These are phyloP conservation scores for Parathielavia appendiculata DNA, from an alignment of 495 filamentous ascomycete genomes.

Conservation along the genomic window DNA sequence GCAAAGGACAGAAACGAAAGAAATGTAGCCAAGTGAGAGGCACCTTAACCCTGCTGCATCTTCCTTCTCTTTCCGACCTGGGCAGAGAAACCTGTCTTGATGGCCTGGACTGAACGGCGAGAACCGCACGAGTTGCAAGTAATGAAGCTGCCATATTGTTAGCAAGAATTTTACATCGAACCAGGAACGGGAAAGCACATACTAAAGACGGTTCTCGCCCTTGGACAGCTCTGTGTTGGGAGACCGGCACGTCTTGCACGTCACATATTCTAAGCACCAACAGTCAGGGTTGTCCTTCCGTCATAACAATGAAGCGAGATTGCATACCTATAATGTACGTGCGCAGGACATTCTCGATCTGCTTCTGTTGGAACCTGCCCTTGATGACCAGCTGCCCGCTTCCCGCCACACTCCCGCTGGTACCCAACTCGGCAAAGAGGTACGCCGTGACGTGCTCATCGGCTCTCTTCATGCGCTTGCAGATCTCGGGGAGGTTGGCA, in stretches of 20 bases:
- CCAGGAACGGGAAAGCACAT: slow-evolving; percentile 28
- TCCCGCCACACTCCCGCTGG: slow-evolving; percentile 89
- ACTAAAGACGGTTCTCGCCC: slow-evolving; percentile 85
- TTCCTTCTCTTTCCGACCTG: slow-evolving; percentile 92
- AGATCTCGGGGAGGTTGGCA: slow-evolving; percentile 70
- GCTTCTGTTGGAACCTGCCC: slow-evolving; percentile 97
- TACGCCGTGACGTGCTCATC: slow-evolving; percentile 97
- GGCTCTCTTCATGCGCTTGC: slow-evolving; percentile 84
- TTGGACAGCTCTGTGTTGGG: slow-evolving; percentile 96
- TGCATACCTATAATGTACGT: slow-evolving; percentile 74
- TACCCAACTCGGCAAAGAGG: slow-evolving; percentile 96
- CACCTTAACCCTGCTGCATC: slow-evolving; percentile 41
- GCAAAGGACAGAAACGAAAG: neutral
- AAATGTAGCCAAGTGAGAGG: neutral
- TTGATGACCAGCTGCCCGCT: slow-evolving; percentile 92
- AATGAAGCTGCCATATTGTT: slow-evolving; percentile 34
- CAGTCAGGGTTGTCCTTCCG: slow-evolving; percentile 7
- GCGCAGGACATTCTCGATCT: slow-evolving; percentile 91
- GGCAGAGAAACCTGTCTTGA: slow-evolving; percentile 99
- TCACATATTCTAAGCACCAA: slow-evolving; percentile 76
- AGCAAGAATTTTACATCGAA: slow-evolving; percentile 56
- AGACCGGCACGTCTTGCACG: slow-evolving; percentile 93
- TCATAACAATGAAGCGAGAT: neutral
- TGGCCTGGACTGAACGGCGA: slow-evolving; percentile 85
- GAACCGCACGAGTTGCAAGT: slow-evolving; percentile 71